Percentiles rank a stretch among this genome's conserved stretches.
Evolutionary conservation across 768 basidiomycete species (phyloP).

Genomic region (Lentinula detonsa): DNA sequence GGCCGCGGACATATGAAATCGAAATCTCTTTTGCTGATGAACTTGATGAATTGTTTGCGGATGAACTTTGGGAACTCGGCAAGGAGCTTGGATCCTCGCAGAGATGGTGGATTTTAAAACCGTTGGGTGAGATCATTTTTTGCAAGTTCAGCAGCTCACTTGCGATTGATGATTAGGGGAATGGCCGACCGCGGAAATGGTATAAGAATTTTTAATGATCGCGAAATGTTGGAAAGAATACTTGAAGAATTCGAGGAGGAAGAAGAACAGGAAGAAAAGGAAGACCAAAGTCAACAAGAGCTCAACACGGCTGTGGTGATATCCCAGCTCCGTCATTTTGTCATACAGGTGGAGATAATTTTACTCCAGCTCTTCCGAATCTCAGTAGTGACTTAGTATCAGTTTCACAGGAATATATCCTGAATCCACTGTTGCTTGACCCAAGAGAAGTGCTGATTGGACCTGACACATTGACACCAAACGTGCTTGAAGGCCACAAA

Average conservation of each 20-base stretch:
- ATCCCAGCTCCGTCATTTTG: slow-evolving; percentile 91
- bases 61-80: slow-evolving; percentile 89
- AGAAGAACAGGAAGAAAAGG: slow-evolving; percentile 26
- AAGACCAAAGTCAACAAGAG: slow-evolving; percentile 25
- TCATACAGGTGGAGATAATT: slow-evolving; percentile 68
- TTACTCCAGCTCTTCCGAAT: neutral
- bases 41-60: slow-evolving; percentile 86
- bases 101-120: slow-evolving; percentile 94
- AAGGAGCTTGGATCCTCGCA: slow-evolving; percentile 43
- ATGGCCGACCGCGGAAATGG: slow-evolving; percentile 98
- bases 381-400: neutral
- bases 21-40: slow-evolving; percentile 91
- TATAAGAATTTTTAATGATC: slow-evolving; percentile 82
- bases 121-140: slow-evolving; percentile 27
- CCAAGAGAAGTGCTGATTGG: slow-evolving; percentile 38
- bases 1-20: slow-evolving; percentile 77
- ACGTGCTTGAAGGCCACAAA: slow-evolving; percentile 47
- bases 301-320: slow-evolving; percentile 57
- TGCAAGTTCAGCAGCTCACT: neutral
- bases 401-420: slow-evolving; percentile 76
- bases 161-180: slow-evolving; percentile 34
- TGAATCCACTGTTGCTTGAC: slow-evolving; percentile 72
- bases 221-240: slow-evolving; percentile 63
- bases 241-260: slow-evolving; percentile 73
- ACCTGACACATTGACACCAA: slow-evolving; percentile 11